These are phyloP conservation scores for Urochloa ruziziensis DNA, from an alignment of 176 grass and related monocot genomes.

Conservation along the genomic window DNA sequence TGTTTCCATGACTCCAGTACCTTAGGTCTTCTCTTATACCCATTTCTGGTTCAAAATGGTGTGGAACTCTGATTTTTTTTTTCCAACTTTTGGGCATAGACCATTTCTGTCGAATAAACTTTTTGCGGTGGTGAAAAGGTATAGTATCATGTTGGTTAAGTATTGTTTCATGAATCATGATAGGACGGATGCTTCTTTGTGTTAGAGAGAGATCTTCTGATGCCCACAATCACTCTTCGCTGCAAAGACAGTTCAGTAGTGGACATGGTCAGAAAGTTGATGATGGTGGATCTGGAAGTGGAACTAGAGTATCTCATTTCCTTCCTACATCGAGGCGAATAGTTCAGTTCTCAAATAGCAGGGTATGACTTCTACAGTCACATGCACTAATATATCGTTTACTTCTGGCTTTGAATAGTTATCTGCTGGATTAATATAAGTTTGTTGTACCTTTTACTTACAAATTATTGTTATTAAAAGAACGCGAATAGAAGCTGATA, in stretches of 20 bases:
- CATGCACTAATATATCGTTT: neutral
- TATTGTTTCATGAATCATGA: constrained; percentile 5
- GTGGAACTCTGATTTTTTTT: neutral
- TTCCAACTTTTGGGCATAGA: neutral
- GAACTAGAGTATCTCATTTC: constrained; percentile 89
- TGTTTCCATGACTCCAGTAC: neutral
- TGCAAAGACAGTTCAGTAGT: constrained; percentile 93
- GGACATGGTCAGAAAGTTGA: constrained; percentile 73
- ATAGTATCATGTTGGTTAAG: neutral
- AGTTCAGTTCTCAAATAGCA: constrained; percentile 96
- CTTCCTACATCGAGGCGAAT: constrained; percentile 90
- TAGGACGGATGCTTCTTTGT: constrained; percentile 93
- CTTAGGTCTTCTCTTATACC: neutral
- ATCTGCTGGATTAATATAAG: neutral
- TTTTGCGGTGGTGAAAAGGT: neutral
- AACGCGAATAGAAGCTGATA: neutral
- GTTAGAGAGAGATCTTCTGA: constrained; percentile 78
- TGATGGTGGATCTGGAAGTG: constrained; percentile 41
- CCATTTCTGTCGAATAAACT: neutral
- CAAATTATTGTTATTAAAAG: neutral
- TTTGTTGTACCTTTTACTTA: neutral
- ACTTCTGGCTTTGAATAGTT: neutral
- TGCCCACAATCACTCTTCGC: constrained; percentile 64
- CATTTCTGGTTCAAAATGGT: neutral
- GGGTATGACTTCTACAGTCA: constrained; percentile 43